Base-by-base conservation (phyloP, 2,329 filamentous ascomycete species). In the Graphilbum fragrans region DNA sequence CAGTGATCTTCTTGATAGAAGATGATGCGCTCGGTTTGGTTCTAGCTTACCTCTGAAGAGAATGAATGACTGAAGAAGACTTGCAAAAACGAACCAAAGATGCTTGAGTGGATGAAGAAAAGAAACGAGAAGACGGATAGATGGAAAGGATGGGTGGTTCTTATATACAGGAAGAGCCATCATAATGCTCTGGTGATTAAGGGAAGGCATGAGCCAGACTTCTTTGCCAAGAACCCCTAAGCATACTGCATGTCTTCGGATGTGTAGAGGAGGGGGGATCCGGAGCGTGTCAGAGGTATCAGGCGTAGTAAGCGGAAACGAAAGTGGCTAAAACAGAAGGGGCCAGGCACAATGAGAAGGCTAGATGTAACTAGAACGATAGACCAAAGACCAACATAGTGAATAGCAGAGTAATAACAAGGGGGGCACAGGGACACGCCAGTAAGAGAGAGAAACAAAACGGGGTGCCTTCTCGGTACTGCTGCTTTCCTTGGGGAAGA, bases 41-140 rank as follows among this genome's bases (percentile, higher is more conserved):
- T 14, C 10, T 7, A 7, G 39, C 59, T 56, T 54, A 66, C 65
- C 65, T 68, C 64, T 63, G 59, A 59, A 63, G 54, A 52, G 57
- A 66, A 62, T 58, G 62, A 65, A 63, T 61, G 61, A 60, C 53
- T 55, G 58, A 58, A 58, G 53, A 56, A 45, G 53, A 53, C 55
- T 49, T 52, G 50, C n/a, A n/a, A 54, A 52, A 42, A 47, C 48
- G 52, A 49, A 47, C 49, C 47, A 39, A 50, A 51, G 42, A 49
- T 53, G 52, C 33, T 49, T 52, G 52, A 48, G 52, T 60, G 57
- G 55, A 58, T 61, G 59, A 55, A 32, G 52, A 52, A 54, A 52
- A 49, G 45, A 47, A 53, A 54, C 53, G 46, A 50, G 43, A 43
- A 42, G 48, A 19, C 14, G 41, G 27, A 44, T 40, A 35, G 37